Evolutionary conservation across 768 basidiomycete genomes (phyloP).

Genomic region (Serpula lacrymans): DNA sequence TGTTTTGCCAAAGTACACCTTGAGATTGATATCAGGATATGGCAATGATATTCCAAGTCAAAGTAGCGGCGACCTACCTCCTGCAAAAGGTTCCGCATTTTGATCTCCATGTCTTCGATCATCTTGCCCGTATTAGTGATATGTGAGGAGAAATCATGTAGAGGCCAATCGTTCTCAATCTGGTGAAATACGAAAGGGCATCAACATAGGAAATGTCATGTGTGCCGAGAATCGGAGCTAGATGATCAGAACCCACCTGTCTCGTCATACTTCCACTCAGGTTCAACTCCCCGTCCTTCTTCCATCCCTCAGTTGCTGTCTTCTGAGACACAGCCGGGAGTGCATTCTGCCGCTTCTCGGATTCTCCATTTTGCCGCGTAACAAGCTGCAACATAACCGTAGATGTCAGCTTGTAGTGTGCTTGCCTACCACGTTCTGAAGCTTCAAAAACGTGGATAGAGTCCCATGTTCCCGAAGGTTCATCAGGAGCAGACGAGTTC

Average conservation of each 20-base stretch:
- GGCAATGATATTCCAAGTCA: neutral
- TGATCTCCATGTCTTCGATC: slow-evolving; percentile 99
- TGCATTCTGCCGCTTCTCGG: slow-evolving; percentile 25
- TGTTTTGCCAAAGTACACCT: slow-evolving; percentile 97
- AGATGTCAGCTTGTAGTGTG: slow-evolving; percentile 96
- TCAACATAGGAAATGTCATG: slow-evolving; percentile 10
- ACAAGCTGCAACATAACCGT: slow-evolving; percentile 94
- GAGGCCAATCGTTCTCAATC: slow-evolving; percentile 84
- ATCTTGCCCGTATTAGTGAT: slow-evolving; percentile 91
- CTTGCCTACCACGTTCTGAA: slow-evolving; percentile 85
- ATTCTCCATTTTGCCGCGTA: slow-evolving; percentile 42
- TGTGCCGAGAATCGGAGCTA: slow-evolving; percentile 4
- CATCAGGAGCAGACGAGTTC: slow-evolving; percentile 49
- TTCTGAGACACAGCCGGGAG: slow-evolving; percentile 30
- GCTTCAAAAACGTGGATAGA: slow-evolving; percentile 98
- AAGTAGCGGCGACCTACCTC: slow-evolving; percentile 47
- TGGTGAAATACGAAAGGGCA: slow-evolving; percentile 25
- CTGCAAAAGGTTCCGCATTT: slow-evolving; percentile 93
- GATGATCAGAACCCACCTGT: slow-evolving; percentile 56
- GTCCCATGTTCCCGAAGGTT: slow-evolving; percentile 91
- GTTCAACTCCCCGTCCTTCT: slow-evolving; percentile 71
- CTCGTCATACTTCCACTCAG: slow-evolving; percentile 97
- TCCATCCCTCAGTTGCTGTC: slow-evolving; percentile 43
- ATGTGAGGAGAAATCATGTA: slow-evolving; percentile 80
- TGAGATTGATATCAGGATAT: neutral